Conservation (phyloP, 805 yeast genomes). For the Candida sithepensis region DNA sequence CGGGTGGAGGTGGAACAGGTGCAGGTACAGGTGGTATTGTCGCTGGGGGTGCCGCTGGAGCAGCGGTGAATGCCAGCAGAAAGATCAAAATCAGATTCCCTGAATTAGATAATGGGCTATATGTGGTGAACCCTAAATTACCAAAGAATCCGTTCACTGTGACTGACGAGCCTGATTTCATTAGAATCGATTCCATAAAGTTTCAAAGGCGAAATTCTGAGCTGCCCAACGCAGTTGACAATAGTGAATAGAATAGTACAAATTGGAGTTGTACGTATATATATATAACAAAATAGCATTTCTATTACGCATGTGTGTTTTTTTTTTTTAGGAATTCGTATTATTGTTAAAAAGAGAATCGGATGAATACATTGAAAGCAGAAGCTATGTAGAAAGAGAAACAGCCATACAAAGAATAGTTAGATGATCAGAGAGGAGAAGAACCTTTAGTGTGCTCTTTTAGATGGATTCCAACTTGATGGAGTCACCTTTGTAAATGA, state of each 20-base stretch:
- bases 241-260: not conserved
- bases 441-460: no score
- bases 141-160: constrained; percentile 71
- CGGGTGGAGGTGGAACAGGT: not conserved
- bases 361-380: no score
- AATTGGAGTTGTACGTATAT: no score
- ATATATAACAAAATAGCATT: no score
- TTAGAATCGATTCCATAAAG: constrained; percentile 19
- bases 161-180: constrained; percentile 51
- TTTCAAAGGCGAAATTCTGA: not conserved
- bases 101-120: constrained; percentile 40
- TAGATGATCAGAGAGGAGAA: no score
- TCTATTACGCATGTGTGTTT: no score
- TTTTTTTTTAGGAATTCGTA: no score
- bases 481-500: constrained; percentile 52
- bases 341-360: no score
- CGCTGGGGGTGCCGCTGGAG: not conserved
- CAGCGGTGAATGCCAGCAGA: constrained; percentile 21
- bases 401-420: no score
- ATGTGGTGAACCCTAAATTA: constrained; percentile 61
- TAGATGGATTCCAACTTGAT: constrained; percentile 55
- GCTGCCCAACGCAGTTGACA: not conserved
- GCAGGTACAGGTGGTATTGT: constrained; percentile 21
- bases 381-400: not conserved
- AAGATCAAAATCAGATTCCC: constrained; percentile 64